Conservation (phyloP, 305 asterid genomes). For the Solanum hybrid region DNA sequence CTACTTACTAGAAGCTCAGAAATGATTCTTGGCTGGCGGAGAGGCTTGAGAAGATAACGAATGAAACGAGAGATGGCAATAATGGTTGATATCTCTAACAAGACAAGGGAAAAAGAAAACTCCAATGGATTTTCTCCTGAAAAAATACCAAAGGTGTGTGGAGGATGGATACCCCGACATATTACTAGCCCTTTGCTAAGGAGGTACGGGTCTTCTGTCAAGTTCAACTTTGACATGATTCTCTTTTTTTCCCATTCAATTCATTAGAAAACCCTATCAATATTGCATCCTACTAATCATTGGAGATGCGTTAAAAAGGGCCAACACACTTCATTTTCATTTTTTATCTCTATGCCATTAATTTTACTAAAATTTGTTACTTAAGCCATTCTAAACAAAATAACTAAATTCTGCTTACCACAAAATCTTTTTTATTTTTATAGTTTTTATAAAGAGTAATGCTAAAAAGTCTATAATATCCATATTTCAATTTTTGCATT, state of each 20-base stretch:
- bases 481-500: neutral
- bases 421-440: neutral
- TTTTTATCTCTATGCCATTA: neutral
- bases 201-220: neutral
- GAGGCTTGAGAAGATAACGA: constrained; percentile 55
- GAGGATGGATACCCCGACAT: neutral
- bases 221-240: neutral
- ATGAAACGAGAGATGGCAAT: constrained; percentile 25
- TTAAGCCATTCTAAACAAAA: neutral
- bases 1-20: constrained; percentile 26
- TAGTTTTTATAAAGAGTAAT: neutral
- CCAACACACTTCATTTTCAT: neutral
- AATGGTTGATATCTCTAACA: constrained; percentile 28
- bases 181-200: neutral
- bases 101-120: constrained; percentile 39
- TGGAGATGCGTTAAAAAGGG: neutral
- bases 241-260: neutral
- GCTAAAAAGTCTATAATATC: neutral
- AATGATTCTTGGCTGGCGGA: constrained; percentile 54
- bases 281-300: neutral
- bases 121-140: constrained; percentile 58
- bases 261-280: neutral
- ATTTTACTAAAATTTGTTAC: neutral
- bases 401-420: neutral
- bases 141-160: constrained; percentile 46